Percentiles rank a stretch among this genome's conserved stretches.
These are phyloP conservation scores for Chimonanthus praecox DNA, from an alignment of 164 flowering plant genomes.

Conservation along the genomic window DNA sequence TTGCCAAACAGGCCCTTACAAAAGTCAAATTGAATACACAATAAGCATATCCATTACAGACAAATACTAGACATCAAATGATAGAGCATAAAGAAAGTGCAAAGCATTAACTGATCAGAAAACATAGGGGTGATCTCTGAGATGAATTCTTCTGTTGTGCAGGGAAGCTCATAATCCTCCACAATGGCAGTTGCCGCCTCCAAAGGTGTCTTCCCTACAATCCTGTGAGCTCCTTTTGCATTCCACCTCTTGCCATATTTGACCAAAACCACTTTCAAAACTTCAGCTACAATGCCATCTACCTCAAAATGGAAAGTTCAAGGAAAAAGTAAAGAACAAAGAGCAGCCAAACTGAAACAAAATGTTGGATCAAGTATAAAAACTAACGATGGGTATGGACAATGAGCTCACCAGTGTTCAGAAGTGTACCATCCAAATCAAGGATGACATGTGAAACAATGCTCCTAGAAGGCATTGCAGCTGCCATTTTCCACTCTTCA, in stretches of 20 bases:
- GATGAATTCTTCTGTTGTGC: slow-evolving; percentile 53
- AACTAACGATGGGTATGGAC: slow-evolving; percentile 1
- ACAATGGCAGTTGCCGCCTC: slow-evolving; percentile 69
- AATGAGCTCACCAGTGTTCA: slow-evolving; percentile 62
- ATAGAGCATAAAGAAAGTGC: background rate
- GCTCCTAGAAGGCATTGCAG: slow-evolving; percentile 43
- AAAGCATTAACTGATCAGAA: slow-evolving; percentile 47
- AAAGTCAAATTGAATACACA: too few relatives aligned
- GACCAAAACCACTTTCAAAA: slow-evolving; percentile 47
- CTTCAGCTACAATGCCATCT: slow-evolving; percentile 71
- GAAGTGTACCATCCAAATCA: slow-evolving; percentile 92
- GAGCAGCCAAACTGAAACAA: background rate
- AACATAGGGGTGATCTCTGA: slow-evolving; percentile 61
- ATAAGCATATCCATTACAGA: too few relatives aligned
- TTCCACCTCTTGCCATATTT: slow-evolving; percentile 89
- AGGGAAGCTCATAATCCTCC: slow-evolving; percentile 79
- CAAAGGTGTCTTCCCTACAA: slow-evolving; percentile 64
- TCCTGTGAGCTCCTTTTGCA: slow-evolving; percentile 48
- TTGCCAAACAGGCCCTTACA: too few relatives aligned
- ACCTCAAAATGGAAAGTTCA: slow-evolving; percentile 13
- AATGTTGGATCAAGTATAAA: background rate
- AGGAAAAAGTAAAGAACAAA: background rate
- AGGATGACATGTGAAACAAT: slow-evolving; percentile 63
- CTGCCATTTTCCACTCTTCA: slow-evolving; percentile 19
- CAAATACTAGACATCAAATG: background rate